Conservation (phyloP, 345 rosid species). For the Dipteronia sinensis region DNA sequence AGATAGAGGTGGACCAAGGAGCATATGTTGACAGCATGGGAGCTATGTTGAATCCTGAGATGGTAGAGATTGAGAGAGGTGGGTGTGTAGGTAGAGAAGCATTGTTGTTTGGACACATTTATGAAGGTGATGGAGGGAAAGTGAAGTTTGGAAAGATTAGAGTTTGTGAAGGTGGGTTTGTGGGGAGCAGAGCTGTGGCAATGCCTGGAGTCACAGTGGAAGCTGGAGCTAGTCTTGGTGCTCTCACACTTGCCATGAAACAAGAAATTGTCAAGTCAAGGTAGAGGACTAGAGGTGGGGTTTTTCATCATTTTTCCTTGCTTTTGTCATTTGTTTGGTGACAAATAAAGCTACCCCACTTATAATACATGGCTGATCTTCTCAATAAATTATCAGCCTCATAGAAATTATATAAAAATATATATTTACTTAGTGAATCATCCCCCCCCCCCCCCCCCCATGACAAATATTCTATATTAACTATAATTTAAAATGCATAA, state of each 20-base stretch:
- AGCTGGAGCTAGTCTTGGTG: constrained; percentile 44
- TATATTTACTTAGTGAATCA: too few relatives aligned
- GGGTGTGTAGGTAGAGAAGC: constrained; percentile 60
- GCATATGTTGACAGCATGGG: constrained; percentile 61
- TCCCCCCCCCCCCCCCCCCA: too few relatives aligned
- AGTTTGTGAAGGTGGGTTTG: constrained; percentile 49
- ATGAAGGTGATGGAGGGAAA: constrained; percentile 61
- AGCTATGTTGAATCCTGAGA: constrained; percentile 61
- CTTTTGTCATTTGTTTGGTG: too few relatives aligned
- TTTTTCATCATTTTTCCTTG: neutral
- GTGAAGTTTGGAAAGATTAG: constrained; percentile 62
- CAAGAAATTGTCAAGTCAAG: constrained; percentile 44
- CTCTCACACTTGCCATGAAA: constrained; percentile 65
- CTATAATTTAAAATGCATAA: too few relatives aligned
- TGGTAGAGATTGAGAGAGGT: constrained; percentile 60
- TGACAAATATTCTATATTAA: neutral
- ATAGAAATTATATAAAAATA: neutral
- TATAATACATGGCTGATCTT: neutral
- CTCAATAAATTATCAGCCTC: constrained; percentile 6
- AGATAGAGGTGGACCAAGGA: constrained; percentile 44
- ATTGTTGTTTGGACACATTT: constrained; percentile 59
- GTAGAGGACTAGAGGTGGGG: neutral
- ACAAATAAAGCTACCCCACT: too few relatives aligned
- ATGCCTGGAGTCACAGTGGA: constrained; percentile 68
- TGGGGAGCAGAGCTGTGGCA: constrained; percentile 57